Evolutionary conservation across 257 asterid species (phyloP).

Genomic region (Capsicum chinense): DNA sequence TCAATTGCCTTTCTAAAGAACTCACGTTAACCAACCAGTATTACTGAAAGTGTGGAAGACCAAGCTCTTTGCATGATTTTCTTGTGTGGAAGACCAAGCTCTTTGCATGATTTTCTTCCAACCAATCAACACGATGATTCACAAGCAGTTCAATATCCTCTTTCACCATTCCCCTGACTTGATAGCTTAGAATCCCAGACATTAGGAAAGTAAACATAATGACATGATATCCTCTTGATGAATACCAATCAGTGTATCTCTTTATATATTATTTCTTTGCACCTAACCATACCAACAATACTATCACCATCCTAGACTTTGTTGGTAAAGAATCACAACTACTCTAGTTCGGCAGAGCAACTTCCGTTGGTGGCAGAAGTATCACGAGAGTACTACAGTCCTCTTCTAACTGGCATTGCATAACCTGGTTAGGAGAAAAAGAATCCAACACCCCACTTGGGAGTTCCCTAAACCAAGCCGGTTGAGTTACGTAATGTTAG

Average conservation of each 20-base stretch:
- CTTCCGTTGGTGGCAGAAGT: constrained; percentile 64
- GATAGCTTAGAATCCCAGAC: no score
- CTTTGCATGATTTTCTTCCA: constrained; percentile 37
- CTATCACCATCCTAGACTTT: constrained; percentile 82
- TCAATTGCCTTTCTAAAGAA: constrained; percentile 24
- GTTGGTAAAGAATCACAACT: constrained; percentile 49
- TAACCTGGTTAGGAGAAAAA: no score
- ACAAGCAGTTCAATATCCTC: constrained; percentile 73
- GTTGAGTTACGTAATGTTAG: no score
- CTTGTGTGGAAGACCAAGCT: constrained; percentile 67
- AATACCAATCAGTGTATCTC: constrained; percentile 79
- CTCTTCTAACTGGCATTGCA: no score
- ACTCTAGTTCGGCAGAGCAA: constrained; percentile 79
- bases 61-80: not conserved
- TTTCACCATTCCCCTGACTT: constrained; percentile 32
- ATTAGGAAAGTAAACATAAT: no score
- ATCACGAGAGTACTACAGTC: no score
- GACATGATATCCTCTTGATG: no score
- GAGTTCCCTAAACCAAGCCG: no score
- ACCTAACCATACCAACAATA: constrained; percentile 95
- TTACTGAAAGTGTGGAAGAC: constrained; percentile 94
- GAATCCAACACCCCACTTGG: no score
- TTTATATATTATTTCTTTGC: constrained; percentile 88
- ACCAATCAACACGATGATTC: constrained; percentile 85
- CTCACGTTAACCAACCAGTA: constrained; percentile 95